Base-by-base conservation (phyloP, 805 yeast species). In the Dipodascus geniculatus region DNA sequence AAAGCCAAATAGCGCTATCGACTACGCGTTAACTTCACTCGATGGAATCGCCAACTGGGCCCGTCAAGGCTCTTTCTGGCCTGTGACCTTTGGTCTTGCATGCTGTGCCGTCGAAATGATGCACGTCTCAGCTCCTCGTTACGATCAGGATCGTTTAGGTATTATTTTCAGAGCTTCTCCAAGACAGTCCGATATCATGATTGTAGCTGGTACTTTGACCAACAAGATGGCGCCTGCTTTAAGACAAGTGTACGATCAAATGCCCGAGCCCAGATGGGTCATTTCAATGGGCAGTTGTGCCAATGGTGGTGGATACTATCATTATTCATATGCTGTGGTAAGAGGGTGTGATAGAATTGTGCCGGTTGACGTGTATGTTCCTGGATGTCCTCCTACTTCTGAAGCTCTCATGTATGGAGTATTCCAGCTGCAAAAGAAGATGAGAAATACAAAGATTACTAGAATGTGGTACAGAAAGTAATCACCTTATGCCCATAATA, bases 81-180 rank as follows among this genome's bases (percentile, higher is more conserved):
- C 96, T 6, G 90, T 86, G 49, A 87, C 96, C 38, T 87, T 87
- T 69, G 96, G 96, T 33, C 74, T 87, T 65, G 95, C 95, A 6
- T 87, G 96, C 71, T 87, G 96, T 74, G 96, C 96, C 57, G 95
- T 87, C 47, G 96, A 87, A 71, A 87, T 87, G 96, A 87, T 87
- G 96, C 96, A 87, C 68, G 85, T 84, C 42, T 87, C 95, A 23
- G 81, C 95, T 55, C 95, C 96, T 57, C 77, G 96, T 66, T 87
- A 87, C 70, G 96, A 87, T 71, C 95, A 87, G 72, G 96, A 87
- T 74, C 81, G 96, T 68, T 75, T 87, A 67, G 96, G 96, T 63
- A 87, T 87, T 64, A 87, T 87, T 78, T 87, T 87, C 80, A 83
- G 96, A 75, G 95, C 93, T 31, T 84, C 95, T 42, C 96, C 96